Percentiles rank a stretch among this genome's conserved stretches.
These are phyloP conservation scores for Kwoniella sp. DNA, from an alignment of 768 basidiomycete genomes.

Conservation along the genomic window DNA sequence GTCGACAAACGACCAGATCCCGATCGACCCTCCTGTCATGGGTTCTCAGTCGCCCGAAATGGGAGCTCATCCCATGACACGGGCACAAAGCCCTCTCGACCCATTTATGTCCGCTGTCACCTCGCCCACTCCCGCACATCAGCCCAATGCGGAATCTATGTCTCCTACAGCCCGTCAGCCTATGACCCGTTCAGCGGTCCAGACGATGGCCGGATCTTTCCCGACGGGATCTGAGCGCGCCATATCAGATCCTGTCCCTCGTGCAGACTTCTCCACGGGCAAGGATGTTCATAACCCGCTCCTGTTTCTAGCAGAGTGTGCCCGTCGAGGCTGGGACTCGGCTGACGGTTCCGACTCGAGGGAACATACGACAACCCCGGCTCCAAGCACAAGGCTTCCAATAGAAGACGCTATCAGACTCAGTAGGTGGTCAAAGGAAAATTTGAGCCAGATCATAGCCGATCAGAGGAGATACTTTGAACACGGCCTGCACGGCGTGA, in stretches of 20 bases:
- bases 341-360: slow-evolving; percentile 2
- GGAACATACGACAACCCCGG: slow-evolving; percentile 2
- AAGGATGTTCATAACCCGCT: slow-evolving; percentile 17
- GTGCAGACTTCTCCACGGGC: slow-evolving; percentile 14
- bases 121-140: background rate
- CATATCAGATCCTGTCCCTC: background rate
- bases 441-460: slow-evolving; percentile 9
- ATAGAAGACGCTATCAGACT: slow-evolving; percentile 11
- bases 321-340: slow-evolving; percentile 18
- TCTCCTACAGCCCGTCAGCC: background rate
- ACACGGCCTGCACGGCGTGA: slow-evolving; percentile 14
- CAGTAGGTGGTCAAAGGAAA: slow-evolving; percentile 11
- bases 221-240: slow-evolving; percentile 13
- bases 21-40: background rate
- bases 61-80: background rate
- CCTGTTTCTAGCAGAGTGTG: slow-evolving; percentile 21
- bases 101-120: slow-evolving; percentile 7
- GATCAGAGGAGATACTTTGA: slow-evolving; percentile 21
- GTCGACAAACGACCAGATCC: background rate
- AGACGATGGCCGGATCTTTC: slow-evolving; percentile 13
- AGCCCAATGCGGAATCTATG: background rate
- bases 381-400: slow-evolving; percentile 3
- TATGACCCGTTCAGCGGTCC: slow-evolving; percentile 9
- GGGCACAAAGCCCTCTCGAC: slow-evolving; percentile 11
- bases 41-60: background rate